Base-by-base conservation (phyloP, 805 yeast species). In the Cyberlindnera japonica region DNA sequence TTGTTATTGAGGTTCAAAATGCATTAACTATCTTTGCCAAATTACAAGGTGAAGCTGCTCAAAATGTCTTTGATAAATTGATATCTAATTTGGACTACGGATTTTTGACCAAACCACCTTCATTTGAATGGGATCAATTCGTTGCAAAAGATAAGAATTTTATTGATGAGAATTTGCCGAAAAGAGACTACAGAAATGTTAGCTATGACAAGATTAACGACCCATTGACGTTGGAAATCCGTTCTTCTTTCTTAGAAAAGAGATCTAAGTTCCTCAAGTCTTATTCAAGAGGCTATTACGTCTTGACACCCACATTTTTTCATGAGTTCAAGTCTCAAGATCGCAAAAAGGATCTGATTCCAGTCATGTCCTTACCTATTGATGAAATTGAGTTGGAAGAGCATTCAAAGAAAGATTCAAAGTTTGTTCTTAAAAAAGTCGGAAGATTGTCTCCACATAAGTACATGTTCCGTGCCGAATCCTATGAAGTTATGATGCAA, bases 391-490 rank as follows among this genome's bases (percentile, higher is more conserved):
- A 78, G 49, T 77, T 93, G 13, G 77, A 86, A 18, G 95, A 87
- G 51, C 95, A 86, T 64, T 79, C 91, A 11, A 79, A 80, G 58
- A 79, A 79, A 53, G 87, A 83, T 49, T 77, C 81, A 20, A 89
- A 89, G 64, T 93, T 91, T 63, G 85, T 89, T 10, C 67, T 91
- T 45, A 86, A 83, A 54, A 80, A 81, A 48, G 77, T 79, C 45
- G 93, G 93, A 12, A 65, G 83, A 44, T 71, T 87, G 47, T 82
- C 80, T 47, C 86, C 88, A 31, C 97, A 90, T 64, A 89, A 88
- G 54, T 88, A 93, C 87, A 93, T 90, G n/a, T 90, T 91, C 68
- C 74, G 95, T 49, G 82, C 95, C n/a, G 93, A 85, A 55, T 75
- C 83, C 35, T 84, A 83, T 53, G 83, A 81, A 30, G 62, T 74